A percentile compares a stretch with the other conserved stretches of the same genome.
Evolutionary conservation across 73 alveolate species (phyloP).

Genomic region (Symbiodinium natans): DNA sequence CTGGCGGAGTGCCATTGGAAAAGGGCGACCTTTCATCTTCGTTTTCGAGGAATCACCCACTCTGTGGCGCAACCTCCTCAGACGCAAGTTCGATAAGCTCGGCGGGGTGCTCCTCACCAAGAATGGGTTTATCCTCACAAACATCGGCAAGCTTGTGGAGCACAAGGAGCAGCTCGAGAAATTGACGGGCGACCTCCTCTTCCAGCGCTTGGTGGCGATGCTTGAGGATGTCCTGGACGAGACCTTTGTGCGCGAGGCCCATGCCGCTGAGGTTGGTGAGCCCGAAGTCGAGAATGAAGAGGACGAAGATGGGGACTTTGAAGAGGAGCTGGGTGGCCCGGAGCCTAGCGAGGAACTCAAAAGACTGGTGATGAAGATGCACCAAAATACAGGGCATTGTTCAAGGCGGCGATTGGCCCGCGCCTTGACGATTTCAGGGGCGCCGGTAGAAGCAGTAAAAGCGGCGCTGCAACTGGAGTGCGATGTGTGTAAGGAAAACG

Average conservation of each 20-base stretch:
- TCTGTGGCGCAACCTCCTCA: not conserved
- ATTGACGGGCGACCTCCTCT: not conserved
- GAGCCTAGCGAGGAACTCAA: not conserved
- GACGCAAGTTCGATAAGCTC: not conserved
- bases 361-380: not conserved
- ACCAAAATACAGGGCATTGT: not conserved
- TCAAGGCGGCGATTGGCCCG: not conserved
- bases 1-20: not conserved
- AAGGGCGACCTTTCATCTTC: not conserved
- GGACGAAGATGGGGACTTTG: not conserved
- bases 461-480: not conserved
- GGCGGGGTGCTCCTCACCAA: not conserved
- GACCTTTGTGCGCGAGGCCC: not conserved
- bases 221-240: not conserved
- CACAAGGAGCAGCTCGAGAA: not conserved
- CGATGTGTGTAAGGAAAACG: not conserved
- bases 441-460: not conserved
- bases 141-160: not conserved
- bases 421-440: not conserved
- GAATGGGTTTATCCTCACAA: not conserved
- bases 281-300: not conserved
- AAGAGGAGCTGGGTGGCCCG: not conserved
- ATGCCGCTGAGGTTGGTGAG: not conserved
- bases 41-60: not conserved
- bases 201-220: not conserved